Percentiles rank a stretch among this genome's conserved stretches.
These are phyloP conservation scores for Arthroderma sp. DNA, from an alignment of 2,329 filamentous ascomycete species.

Conservation along the genomic window DNA sequence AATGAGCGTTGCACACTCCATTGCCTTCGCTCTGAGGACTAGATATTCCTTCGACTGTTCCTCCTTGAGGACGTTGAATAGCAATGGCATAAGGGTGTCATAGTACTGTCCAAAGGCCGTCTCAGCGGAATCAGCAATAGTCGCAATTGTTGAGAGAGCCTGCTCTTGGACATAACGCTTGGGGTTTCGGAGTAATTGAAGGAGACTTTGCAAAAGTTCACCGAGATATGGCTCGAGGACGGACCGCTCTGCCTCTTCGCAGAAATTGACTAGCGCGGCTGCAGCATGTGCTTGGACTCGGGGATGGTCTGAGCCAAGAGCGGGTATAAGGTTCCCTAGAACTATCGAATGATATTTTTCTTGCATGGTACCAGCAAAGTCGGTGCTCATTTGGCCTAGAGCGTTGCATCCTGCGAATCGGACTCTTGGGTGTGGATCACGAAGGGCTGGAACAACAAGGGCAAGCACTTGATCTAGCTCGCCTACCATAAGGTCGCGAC, in stretches of 20 bases:
- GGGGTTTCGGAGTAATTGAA: constrained; percentile 75
- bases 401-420: constrained; percentile 97
- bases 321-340: constrained; percentile 80
- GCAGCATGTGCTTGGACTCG: constrained; percentile 94
- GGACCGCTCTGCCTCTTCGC: constrained; percentile 89
- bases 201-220: constrained; percentile 68
- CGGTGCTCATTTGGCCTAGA: constrained; percentile 98
- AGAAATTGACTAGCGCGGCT: constrained; percentile 97
- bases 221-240: constrained; percentile 89
- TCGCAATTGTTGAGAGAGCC: constrained; percentile 92
- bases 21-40: constrained; percentile 85
- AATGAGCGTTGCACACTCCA: constrained; percentile 97
- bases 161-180: constrained; percentile 98
- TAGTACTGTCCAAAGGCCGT: constrained; percentile 93
- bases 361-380: constrained; percentile 97
- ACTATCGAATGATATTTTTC: constrained; percentile 83
- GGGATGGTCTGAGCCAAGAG: constrained; percentile 76
- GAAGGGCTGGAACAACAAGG: constrained; percentile 81
- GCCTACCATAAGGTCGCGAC: constrained; percentile 85
- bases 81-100: constrained; percentile 83
- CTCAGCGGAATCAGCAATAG: constrained; percentile 96
- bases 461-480: constrained; percentile 90
- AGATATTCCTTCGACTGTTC: constrained; percentile 91
- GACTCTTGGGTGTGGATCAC: constrained; percentile 82
- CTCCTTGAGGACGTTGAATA: constrained; percentile 77